phyloP scores from a whole-genome alignment of 2,329 filamentous ascomycete genomes.

The Nothomitra cinnamomea region DNA sequence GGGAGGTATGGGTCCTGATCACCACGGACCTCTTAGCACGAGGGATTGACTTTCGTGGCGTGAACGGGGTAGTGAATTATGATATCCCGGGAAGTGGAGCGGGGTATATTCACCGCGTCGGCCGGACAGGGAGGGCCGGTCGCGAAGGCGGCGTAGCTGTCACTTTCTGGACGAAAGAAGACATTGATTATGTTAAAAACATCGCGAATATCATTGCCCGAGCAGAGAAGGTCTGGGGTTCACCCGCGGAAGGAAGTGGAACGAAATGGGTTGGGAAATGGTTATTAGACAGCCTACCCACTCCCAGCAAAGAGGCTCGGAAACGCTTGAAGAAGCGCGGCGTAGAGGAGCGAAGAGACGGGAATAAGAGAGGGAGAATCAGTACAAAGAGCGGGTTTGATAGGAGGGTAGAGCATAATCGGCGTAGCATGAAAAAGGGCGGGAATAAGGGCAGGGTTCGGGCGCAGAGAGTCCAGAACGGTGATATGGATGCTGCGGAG shows the following conservation, averaged over 20 bases:
- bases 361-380: constrained; percentile 44
- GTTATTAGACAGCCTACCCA: constrained; percentile 75
- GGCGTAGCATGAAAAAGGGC: background rate
- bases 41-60: constrained; percentile 84
- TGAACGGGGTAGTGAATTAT: constrained; percentile 95
- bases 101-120: constrained; percentile 83
- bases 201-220: constrained; percentile 84
- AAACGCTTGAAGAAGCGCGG: constrained; percentile 68
- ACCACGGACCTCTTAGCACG: constrained; percentile 87
- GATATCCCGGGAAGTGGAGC: constrained; percentile 87
- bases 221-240: constrained; percentile 47
- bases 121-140: constrained; percentile 77
- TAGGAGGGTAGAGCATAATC: constrained; percentile 4
- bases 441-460: background rate
- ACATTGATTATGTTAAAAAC: constrained; percentile 75
- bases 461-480: background rate
- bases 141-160: constrained; percentile 76
- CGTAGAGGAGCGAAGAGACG: constrained; percentile 49
- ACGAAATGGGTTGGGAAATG: constrained; percentile 54
- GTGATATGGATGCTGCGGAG: background rate
- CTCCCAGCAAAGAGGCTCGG: constrained; percentile 66
- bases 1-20: constrained; percentile 91
- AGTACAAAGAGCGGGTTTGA: constrained; percentile 59
- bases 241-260: constrained; percentile 23
- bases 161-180: constrained; percentile 90